Base-by-base conservation (phyloP, 2,329 filamentous ascomycete species). In the Penicillium sp. region DNA sequence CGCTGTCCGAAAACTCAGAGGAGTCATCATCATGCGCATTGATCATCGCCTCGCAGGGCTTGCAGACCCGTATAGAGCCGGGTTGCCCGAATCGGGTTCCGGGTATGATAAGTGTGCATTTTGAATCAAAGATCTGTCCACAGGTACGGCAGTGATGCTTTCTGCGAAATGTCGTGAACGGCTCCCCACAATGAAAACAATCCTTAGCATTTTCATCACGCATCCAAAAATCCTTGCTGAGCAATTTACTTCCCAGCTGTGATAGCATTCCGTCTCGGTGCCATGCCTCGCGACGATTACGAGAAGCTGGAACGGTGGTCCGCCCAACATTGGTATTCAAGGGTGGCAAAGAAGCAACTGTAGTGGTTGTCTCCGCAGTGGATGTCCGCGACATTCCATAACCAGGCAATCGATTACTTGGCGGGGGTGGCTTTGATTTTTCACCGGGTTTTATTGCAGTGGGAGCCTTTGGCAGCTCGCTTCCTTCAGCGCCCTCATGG, bases 171-270 rank as follows among this genome's bases (percentile, higher is more conserved):
- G 93, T 95, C 0, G 91, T 92, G 70, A 99, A 99, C 2, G 90
- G 84, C 57, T 91, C 89, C 45, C 91, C 91, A 68, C 95, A 99
- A 45, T 91, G 85, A 71, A 97, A 99, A 70, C 95, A 99, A 67
- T 97, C 93, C 71, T 96, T 98, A 58, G 93, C 96, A 61, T 96
- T 97, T 70, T 98, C 95, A 71, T 99, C 95, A 58, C 92, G 90
- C 95, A 99, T 99, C 95, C 93, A 98, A 67, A 96, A 98, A 65
- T 98, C 93, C 69, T 93, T 95, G 72, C 90, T 96, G 46, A 98
- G 78, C 8, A 99, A 88, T 69, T 93, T 92, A 67, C 91, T 90
- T 60, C 89, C 87, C 81, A 96, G 89, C 65, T 90, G 88, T 49
- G 79, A 77, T 53, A 83, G 71, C 60, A 75, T 75, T 55, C 72